Base-by-base conservation (phyloP, 2,329 filamentous ascomycete genomes). In the Microsporum canis region DNA sequence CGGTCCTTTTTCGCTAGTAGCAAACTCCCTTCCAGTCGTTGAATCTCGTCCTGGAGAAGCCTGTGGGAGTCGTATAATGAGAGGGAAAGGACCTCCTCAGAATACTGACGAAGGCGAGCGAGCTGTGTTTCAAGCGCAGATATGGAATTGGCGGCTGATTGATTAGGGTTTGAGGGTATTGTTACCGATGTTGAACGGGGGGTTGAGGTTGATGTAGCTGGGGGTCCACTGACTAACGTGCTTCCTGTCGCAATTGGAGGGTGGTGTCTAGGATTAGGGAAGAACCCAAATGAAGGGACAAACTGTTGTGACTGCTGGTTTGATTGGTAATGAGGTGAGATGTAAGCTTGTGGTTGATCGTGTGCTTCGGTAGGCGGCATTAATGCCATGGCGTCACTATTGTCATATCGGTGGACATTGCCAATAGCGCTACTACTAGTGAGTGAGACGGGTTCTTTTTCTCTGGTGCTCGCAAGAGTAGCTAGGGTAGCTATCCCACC, bases 1-100 rank as follows among this genome's bases (percentile, higher is more conserved):
- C 64, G 62, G 29, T 64, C 63, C 8, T 58, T 60, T 38, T 60
- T 64, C 2, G 64, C 61, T 3, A 64, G 38, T 5, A 57, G 33
- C 6, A 65, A 38, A 2, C 12, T 62, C 1, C 62, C 45, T 51
- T 70, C 66, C 23, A 68, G 31, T 34, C 63, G 59, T 12, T 47
- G 53, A 41, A 68, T 66, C 17, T 66, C 64, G 10, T 69, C 65
- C 8, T 66, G 58, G 10, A 69, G 55, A 33, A 65, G 64, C 6
- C 63, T 64, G 43, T 69, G 67, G 2, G 68, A 69, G 1, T 69
- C 67, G 17, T 66, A 63, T 29, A 69, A 53, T 12, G 65, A 68
- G 31, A 69, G 65, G 33, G 68, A 65, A 3, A 69, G 61, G 8
- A 70, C 62, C 8, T 67, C 68, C 14, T 65, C 57, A 14, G 66